Evolutionary conservation across 805 yeast species (phyloP).

Genomic region (Barnettozyma californica): DNA sequence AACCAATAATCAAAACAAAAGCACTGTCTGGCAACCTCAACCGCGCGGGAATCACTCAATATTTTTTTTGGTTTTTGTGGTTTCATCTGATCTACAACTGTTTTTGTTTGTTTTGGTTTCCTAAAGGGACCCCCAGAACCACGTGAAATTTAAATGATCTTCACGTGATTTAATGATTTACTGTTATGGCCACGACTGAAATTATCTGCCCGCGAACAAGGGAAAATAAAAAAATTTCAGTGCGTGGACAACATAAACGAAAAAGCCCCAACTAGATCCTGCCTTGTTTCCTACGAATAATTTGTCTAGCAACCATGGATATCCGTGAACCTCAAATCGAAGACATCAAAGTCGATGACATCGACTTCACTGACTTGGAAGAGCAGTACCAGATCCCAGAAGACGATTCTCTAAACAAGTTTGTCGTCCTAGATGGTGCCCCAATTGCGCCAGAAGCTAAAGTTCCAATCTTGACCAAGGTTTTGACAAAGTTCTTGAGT

Average conservation of each 20-base stretch:
- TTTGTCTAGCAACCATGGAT: conserved; percentile 6
- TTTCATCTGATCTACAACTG: background rate
- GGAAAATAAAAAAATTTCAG: conserved; percentile 2
- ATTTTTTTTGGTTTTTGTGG: background rate
- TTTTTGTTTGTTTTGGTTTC: background rate
- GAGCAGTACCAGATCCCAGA: conserved; percentile 60
- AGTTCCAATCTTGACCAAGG: conserved; percentile 77
- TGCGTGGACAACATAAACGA: background rate
- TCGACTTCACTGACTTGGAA: conserved; percentile 84
- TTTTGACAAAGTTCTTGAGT: conserved; percentile 72
- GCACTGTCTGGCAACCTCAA: background rate
- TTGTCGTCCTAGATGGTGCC: conserved; percentile 88
- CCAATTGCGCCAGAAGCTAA: conserved; percentile 92
- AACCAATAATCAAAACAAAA: background rate
- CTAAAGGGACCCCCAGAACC: background rate
- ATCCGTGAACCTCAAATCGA: conserved; percentile 34
- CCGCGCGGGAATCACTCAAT: background rate
- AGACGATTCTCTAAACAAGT: conserved; percentile 62
- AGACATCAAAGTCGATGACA: conserved; percentile 53
- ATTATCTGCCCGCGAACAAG: background rate
- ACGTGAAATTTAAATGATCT: background rate
- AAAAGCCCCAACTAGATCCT: background rate
- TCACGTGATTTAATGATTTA: background rate
- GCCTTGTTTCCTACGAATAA: background rate
- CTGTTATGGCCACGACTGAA: background rate